Evolutionary conservation across 331 rosid species (phyloP), one percentile per base, ranked within the genome.

Genomic region (Quercus phellos): DNA sequence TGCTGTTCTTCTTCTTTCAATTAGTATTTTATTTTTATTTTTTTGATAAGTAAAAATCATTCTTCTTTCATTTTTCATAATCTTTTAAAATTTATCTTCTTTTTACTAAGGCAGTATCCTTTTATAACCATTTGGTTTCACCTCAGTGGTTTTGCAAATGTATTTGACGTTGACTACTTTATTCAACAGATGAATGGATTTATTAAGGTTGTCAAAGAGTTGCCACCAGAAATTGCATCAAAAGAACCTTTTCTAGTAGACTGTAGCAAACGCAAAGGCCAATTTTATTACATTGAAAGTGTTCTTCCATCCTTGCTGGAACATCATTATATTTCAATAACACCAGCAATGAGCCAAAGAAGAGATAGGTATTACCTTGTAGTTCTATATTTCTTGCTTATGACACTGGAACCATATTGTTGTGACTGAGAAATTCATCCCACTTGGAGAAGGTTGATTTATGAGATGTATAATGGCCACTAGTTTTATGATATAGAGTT

Each of bases 221-320:
- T 94, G 38, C 99, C 99, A 0, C 77, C 78, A 0, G 94, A 86
- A 75, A 78, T 92, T 74, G 88, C 89, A 16, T 86, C 87, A 46
- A 90, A 88, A 82, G 91, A 91, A 70, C 98, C 94, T 0, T 55
- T 90, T 73, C 90, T 19, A 68, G 98, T 92, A 30, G 93, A 91
- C 78, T 91, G 98, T 76, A 92, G 98, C 84, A 94, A 94, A 83
- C 90, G 92, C 74, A 94, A 92, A 69, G 97, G 97, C 51, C 96
- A 88, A 54, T 92, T 89, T 77, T 96, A 92, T 79, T 94, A 94
- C 58, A 61, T 90, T 58, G 98, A 94, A 88, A 94, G 86, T 66
- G 92, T 94, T 63, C 94, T 94, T 72, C 99, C 98, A 0, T 43
- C 51, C 51, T 43, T 10, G 51, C 51, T 10, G 51, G 51, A 43